Evolutionary conservation across 2,329 filamentous ascomycete genomes (phyloP).

Genomic region (Colletotrichum horii): DNA sequence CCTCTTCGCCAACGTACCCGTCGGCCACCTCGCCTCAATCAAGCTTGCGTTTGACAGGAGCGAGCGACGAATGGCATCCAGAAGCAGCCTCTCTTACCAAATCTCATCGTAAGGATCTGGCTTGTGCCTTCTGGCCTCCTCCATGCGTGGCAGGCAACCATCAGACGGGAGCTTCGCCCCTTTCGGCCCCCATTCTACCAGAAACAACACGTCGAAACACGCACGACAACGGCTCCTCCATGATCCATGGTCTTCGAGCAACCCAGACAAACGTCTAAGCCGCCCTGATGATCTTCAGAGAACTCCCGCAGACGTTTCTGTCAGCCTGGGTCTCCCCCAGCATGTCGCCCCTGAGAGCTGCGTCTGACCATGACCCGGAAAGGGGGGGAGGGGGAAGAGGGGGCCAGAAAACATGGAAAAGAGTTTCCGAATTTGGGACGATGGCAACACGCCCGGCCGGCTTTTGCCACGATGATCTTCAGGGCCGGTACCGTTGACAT

Average conservation of each 20-base stretch:
- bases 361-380: not conserved
- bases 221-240: not conserved
- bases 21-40: not conserved
- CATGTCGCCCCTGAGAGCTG: not conserved
- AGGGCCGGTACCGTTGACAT: not conserved
- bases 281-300: not conserved
- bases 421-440: not conserved
- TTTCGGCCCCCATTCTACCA: not conserved
- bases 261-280: not conserved
- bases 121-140: not conserved
- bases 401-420: not conserved
- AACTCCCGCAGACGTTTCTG: not conserved
- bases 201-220: not conserved
- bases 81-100: not conserved
- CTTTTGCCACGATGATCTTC: not conserved
- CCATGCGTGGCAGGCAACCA: not conserved
- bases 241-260: rapidly evolving
- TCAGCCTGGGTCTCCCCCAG: not conserved
- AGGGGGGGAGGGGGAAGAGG: not conserved
- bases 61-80: not conserved
- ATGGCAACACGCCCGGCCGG: not conserved
- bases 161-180: not conserved
- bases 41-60: not conserved
- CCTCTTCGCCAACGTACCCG: not conserved
- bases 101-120: not conserved